Evolutionary conservation across 2,329 filamentous ascomycete species (phyloP).

Genomic region (Colletotrichum sp.): DNA sequence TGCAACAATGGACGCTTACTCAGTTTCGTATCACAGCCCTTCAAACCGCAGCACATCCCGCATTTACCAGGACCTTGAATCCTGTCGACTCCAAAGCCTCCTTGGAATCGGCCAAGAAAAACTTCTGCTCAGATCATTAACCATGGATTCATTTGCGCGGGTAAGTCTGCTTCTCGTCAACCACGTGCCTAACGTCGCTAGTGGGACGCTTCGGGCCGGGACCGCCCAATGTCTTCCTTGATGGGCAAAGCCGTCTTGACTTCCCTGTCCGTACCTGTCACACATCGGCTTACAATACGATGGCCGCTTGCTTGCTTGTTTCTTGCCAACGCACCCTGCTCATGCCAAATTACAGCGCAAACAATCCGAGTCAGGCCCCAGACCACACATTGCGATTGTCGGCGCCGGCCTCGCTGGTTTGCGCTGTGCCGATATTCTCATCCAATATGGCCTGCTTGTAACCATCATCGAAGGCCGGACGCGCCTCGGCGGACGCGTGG

Average conservation of each 20-base stretch:
- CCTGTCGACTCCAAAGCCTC: conserved; percentile 41
- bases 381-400: conserved; percentile 68
- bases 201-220: background rate
- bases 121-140: conserved; percentile 30
- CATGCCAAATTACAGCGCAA: conserved; percentile 18
- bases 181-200: conserved; percentile 17
- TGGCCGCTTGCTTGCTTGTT: background rate
- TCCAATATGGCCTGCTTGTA: conserved; percentile 69
- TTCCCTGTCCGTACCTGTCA: background rate
- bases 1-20: conserved; percentile 55
- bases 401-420: conserved; percentile 75
- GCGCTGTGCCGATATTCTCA: conserved; percentile 71
- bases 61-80: conserved; percentile 55
- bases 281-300: background rate
- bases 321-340: background rate
- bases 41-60: conserved; percentile 47
- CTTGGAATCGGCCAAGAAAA: conserved; percentile 34
- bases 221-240: background rate
- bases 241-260: background rate
- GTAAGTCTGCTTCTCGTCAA: conserved; percentile 29
- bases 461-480: conserved; percentile 73
- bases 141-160: conserved; percentile 39
- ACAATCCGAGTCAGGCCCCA: conserved; percentile 25
- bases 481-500: conserved; percentile 69
- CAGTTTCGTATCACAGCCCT: conserved; percentile 52